Percentiles rank a stretch among this genome's conserved stretches.
Evolutionary conservation across 2,329 filamentous ascomycete species (phyloP).

Genomic region (Phyllosticta citribraziliensis): DNA sequence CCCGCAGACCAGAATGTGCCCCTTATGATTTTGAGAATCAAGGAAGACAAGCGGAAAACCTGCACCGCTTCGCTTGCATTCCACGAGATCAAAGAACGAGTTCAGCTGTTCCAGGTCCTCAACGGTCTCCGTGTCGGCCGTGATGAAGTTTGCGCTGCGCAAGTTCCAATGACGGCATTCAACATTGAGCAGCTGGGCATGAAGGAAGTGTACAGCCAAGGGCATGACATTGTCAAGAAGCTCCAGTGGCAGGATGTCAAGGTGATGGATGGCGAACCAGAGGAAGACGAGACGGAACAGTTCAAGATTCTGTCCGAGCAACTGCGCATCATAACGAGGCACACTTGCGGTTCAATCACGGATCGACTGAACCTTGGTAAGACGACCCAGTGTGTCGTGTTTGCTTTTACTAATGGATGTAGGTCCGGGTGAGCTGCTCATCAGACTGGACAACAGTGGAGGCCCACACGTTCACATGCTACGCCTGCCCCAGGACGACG

Average conservation of each 20-base stretch:
- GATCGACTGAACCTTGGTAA: slow-evolving; percentile 70
- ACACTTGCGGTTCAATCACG: slow-evolving; percentile 65
- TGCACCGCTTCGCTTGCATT: slow-evolving; percentile 73
- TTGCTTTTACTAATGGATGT: slow-evolving; percentile 14
- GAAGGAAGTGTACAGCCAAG: slow-evolving; percentile 33
- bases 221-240: slow-evolving; percentile 32
- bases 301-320: slow-evolving; percentile 66
- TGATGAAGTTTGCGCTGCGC: slow-evolving; percentile 60
- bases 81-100: slow-evolving; percentile 58
- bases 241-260: slow-evolving; percentile 56
- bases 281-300: slow-evolving; percentile 34
- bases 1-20: slow-evolving; percentile 56
- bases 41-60: slow-evolving; percentile 42
- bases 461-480: slow-evolving; percentile 27
- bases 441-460: slow-evolving; percentile 35
- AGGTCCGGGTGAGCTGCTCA: slow-evolving; percentile 36
- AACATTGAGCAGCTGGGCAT: slow-evolving; percentile 50
- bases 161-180: slow-evolving; percentile 57
- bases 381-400: slow-evolving; percentile 8
- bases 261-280: slow-evolving; percentile 62
- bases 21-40: slow-evolving; percentile 60
- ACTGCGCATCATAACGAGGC: slow-evolving; percentile 65
- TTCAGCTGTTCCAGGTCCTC: slow-evolving; percentile 61
- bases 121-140: slow-evolving; percentile 60
- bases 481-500: slow-evolving; percentile 64